Percentiles rank a stretch among this genome's conserved stretches.
These are phyloP conservation scores for Umbilicaria muhlenbergii DNA, from an alignment of 495 filamentous ascomycete species.

Conservation along the genomic window DNA sequence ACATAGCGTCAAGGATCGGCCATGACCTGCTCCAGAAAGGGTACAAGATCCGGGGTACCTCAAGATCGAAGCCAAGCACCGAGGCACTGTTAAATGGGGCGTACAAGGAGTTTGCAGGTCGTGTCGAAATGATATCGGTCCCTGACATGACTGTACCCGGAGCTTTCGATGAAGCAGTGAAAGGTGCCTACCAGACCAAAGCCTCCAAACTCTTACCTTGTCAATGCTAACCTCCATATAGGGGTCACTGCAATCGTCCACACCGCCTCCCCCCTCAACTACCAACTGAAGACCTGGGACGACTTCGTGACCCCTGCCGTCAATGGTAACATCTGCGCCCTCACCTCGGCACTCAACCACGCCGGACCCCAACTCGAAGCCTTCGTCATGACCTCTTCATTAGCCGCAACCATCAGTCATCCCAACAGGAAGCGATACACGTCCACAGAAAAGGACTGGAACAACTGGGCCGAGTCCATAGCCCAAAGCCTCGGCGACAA, in stretches of 20 bases:
- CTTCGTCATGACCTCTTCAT: conserved; percentile 15
- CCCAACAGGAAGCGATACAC: conserved; percentile 10
- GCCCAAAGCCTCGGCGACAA: conserved; percentile 14
- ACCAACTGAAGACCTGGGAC: background rate
- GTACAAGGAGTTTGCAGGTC: conserved; percentile 11
- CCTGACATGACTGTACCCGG: conserved; percentile 16
- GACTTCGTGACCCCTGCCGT: conserved; percentile 9
- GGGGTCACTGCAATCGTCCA: conserved; percentile 16
- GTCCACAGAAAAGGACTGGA: conserved; percentile 23
- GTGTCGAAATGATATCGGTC: conserved; percentile 15
- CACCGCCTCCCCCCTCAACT: conserved; percentile 13
- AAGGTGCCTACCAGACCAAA: conserved; percentile 7
- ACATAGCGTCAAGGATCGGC: conserved; percentile 14
- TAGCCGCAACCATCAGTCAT: conserved; percentile 7
- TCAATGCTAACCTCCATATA: background rate
- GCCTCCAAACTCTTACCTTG: background rate
- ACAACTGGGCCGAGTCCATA: conserved; percentile 18
- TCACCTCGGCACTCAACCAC: conserved; percentile 11
- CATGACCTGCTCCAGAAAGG: conserved; percentile 12
- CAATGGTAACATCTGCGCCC: conserved; percentile 6
- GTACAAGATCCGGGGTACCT: conserved; percentile 14
- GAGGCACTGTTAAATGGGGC: conserved; percentile 13
- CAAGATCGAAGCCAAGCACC: conserved; percentile 7
- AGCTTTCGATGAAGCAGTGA: conserved; percentile 18
- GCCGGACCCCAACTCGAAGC: conserved; percentile 12